Conservation (phyloP, 305 asterid species). For the Fraxinus paxiana region DNA sequence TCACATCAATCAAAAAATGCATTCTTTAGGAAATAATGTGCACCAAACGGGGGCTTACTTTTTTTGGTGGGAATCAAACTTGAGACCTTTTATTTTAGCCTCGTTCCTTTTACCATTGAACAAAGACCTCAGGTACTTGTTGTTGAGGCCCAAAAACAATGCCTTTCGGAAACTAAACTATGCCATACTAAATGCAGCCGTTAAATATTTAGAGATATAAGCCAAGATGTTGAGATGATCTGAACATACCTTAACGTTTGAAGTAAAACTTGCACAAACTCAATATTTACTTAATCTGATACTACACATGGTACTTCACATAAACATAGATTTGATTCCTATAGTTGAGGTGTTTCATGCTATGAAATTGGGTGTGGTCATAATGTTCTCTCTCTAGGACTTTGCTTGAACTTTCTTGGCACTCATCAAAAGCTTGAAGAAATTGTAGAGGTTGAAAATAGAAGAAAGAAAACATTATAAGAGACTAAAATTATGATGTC, state of each 20-base stretch:
- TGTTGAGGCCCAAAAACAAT: not conserved
- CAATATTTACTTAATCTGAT: not conserved
- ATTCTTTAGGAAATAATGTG: too few species aligned
- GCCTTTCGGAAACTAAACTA: not conserved
- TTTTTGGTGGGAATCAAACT: not conserved
- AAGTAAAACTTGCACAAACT: not conserved
- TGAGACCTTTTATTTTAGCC: not conserved
- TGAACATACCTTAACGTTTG: not conserved
- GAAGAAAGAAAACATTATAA: not conserved
- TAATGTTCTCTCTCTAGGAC: not conserved
- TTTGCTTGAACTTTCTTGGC: not conserved
- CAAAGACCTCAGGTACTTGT: not conserved
- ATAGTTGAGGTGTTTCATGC: not conserved
- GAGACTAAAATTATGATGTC: not conserved
- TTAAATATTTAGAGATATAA: not conserved
- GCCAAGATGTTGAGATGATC: not conserved
- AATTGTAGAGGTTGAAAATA: not conserved
- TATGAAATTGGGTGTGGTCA: not conserved
- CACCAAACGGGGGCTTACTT: too few species aligned
- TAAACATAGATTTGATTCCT: not conserved
- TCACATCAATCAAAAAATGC: too few species aligned
- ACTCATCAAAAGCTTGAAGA: not conserved
- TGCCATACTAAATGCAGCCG: not conserved
- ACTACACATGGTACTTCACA: not conserved
- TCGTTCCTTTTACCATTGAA: not conserved